Evolutionary conservation across 306 rosid genomes (phyloP).

Genomic region (Malus sieversii): DNA sequence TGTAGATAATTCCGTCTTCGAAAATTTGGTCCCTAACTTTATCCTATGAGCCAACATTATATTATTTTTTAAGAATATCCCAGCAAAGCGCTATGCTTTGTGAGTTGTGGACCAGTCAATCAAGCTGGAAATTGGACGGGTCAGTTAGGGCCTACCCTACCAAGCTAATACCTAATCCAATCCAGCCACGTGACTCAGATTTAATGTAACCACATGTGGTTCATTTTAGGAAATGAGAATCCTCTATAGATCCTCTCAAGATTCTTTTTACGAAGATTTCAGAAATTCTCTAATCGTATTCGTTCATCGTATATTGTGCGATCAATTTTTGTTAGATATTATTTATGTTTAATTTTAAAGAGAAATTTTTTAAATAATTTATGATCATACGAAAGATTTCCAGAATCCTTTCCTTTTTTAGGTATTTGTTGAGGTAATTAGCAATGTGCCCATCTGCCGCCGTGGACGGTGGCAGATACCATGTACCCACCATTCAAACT

Average conservation of each 20-base stretch:
- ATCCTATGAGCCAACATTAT: no score
- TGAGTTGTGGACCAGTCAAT: slow-evolving; percentile 11
- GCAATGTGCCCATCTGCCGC: no score
- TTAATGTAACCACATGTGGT: neutral
- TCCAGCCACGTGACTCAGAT: neutral
- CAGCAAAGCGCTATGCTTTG: neutral
- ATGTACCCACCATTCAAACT: neutral
- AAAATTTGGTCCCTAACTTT: no score
- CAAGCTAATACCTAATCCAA: neutral
- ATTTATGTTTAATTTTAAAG: no score
- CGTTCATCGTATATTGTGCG: rapidly evolving
- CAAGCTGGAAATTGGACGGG: no score
- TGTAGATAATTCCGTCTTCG: rapidly evolving
- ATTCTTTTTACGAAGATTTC: no score
- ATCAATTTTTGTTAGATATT: rapidly evolving
- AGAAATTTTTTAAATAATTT: no score
- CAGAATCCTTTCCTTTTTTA: no score
- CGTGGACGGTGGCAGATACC: no score
- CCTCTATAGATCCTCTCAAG: rapidly evolving
- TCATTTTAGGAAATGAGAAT: no score
- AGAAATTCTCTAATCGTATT: rapidly evolving
- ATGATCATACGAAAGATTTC: rapidly evolving
- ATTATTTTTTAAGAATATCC: no score
- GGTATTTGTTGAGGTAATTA: no score
- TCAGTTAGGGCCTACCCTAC: neutral